These are phyloP conservation scores for Gryganskiella cystojenkinii DNA, from an alignment of 192 early-diverging fungal genomes.

Conservation along the genomic window DNA sequence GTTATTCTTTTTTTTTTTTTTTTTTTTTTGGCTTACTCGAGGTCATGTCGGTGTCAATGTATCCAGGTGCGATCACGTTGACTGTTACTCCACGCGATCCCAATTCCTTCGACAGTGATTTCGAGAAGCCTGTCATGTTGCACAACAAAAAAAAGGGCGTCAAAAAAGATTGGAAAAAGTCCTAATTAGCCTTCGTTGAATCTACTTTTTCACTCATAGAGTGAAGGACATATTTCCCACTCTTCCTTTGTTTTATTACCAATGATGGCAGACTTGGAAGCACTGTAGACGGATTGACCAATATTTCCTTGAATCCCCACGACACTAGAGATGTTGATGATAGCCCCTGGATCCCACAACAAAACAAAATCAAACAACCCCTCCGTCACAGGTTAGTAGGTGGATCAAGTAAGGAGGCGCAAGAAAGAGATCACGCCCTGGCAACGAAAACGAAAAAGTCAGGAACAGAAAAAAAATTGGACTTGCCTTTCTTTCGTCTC, in stretches of 20 bases:
- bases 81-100: constrained; percentile 77
- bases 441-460: neutral
- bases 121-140: constrained; percentile 75
- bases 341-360: constrained; percentile 62
- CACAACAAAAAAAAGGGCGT: neutral
- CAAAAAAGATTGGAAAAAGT: neutral
- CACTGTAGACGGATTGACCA: constrained; percentile 82
- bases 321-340: constrained; percentile 89
- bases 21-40: constrained; percentile 62
- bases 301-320: constrained; percentile 78
- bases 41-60: constrained; percentile 87
- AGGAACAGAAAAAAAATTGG: neutral
- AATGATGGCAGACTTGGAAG: constrained; percentile 87
- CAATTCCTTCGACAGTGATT: constrained; percentile 84
- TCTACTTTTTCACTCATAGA: no score
- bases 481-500: constrained; percentile 58
- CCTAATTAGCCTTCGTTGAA: neutral
- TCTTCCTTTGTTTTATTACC: constrained; percentile 56
- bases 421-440: no score
- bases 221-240: no score
- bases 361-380: no score
- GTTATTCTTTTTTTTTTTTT: neutral
- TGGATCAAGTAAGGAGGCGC: no score
- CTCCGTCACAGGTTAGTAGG: no score
- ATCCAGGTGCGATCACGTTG: constrained; percentile 90